Percentiles rank a stretch among this genome's conserved stretches.
Conservation (phyloP, 148 eudicot genomes). For the Amaranthus palmeri region DNA sequence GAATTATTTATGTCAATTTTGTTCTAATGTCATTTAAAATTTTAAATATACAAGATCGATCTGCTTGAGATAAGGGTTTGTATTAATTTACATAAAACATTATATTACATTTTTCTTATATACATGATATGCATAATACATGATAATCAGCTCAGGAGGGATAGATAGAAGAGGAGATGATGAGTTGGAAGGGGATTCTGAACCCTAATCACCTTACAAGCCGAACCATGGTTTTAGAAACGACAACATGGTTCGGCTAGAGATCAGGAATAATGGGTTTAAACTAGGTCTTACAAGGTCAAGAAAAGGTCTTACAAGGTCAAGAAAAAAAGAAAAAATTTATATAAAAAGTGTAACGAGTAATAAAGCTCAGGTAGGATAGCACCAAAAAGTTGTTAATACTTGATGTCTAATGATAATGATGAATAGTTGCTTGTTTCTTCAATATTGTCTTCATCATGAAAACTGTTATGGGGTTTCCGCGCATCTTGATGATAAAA, state of each 20-base stretch:
- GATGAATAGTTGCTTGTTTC: slow-evolving; percentile 4
- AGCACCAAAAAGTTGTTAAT: slow-evolving; percentile 21
- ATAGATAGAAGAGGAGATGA: slow-evolving; percentile 18
- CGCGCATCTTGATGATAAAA: not conserved
- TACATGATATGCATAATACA: not conserved
- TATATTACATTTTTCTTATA: not conserved
- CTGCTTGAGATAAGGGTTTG: too few relatives aligned
- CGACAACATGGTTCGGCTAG: not conserved
- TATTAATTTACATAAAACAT: too few relatives aligned
- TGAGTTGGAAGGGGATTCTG: slow-evolving; percentile 17
- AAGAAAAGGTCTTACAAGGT: slow-evolving; percentile 42
- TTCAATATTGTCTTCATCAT: not conserved
- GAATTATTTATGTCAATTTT: too few relatives aligned
- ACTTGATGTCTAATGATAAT: not conserved
- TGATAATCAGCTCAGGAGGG: slow-evolving; percentile 29
- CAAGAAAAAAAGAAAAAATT: slow-evolving; percentile 19
- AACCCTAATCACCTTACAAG: not conserved
- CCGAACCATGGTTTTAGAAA: not conserved
- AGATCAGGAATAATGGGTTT: not conserved
- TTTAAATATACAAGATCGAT: too few relatives aligned
- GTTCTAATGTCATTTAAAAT: too few relatives aligned
- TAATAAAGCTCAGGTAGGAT: slow-evolving; percentile 32
- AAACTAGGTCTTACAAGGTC: slow-evolving; percentile 32
- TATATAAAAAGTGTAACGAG: not conserved
- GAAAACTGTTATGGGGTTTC: not conserved